phyloP scores from a whole-genome alignment of 2,329 filamentous ascomycete species.

The Penicillium sp. region DNA sequence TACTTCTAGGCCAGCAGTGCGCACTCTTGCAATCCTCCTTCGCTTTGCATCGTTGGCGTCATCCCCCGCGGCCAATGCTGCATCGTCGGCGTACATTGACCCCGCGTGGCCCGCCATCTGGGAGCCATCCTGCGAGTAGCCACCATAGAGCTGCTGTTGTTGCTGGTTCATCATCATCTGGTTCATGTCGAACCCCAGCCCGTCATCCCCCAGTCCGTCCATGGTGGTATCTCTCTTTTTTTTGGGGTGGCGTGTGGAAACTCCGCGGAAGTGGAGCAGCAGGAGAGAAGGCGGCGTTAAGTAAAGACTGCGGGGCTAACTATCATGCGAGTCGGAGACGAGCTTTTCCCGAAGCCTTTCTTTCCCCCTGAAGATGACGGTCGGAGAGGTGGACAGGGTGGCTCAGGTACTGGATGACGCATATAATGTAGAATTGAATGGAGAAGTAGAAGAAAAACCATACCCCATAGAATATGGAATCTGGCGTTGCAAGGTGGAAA shows the following conservation, averaged over 20 bases:
- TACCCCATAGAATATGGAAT: background rate
- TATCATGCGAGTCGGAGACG: slow-evolving; percentile 10
- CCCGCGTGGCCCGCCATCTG: slow-evolving; percentile 54
- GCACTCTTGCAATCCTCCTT: slow-evolving; percentile 82
- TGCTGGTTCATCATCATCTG: slow-evolving; percentile 59
- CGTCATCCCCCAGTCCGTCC: slow-evolving; percentile 41
- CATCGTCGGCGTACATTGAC: slow-evolving; percentile 47
- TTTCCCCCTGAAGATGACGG: slow-evolving; percentile 8
- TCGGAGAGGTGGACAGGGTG: slow-evolving; percentile 1
- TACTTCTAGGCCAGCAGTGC: slow-evolving; percentile 29
- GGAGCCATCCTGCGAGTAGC: slow-evolving; percentile 62
- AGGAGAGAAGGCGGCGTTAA: slow-evolving; percentile 16
- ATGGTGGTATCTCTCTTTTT: slow-evolving; percentile 22
- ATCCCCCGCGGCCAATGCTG: slow-evolving; percentile 47
- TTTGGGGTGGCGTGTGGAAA: slow-evolving; percentile 10
- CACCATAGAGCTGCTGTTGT: slow-evolving; percentile 61
- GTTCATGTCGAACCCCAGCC: slow-evolving; percentile 44
- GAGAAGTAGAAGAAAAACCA: background rate
- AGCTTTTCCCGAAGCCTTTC: slow-evolving; percentile 9
- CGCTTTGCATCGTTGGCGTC: slow-evolving; percentile 79
- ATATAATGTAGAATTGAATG: slow-evolving; percentile 1
- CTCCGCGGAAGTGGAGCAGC: slow-evolving; percentile 22
- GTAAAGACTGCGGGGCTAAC: slow-evolving; percentile 21
- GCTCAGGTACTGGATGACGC: slow-evolving; percentile 12
- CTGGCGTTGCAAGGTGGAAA: background rate